A percentile compares a stretch with the other conserved stretches of the same genome.
phyloP scores from a whole-genome alignment of 768 basidiomycete species.

The Podaxis sp. region DNA sequence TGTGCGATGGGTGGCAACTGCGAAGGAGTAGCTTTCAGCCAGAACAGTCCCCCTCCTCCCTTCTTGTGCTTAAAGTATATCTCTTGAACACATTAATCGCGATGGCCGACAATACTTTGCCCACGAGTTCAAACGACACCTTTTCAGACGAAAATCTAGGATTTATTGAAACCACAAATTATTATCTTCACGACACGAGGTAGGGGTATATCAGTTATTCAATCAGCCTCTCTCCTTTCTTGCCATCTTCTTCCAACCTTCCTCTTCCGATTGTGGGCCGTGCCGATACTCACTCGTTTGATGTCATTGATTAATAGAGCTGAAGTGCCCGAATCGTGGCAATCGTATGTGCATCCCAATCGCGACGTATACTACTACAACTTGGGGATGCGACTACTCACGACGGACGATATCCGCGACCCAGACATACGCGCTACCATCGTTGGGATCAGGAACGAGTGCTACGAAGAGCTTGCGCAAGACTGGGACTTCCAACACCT shows the following conservation, averaged over 20 bases:
- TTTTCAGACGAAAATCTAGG: conserved; percentile 7
- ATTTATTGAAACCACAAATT: conserved; percentile 15
- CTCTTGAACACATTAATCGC: neutral
- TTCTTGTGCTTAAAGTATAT: neutral
- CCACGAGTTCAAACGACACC: neutral
- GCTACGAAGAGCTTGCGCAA: conserved; percentile 28
- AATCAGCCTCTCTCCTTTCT: conserved; percentile 8
- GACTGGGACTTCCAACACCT: conserved; percentile 25
- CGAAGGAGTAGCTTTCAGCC: neutral
- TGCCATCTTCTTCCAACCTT: conserved; percentile 1
- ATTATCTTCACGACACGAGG: conserved; percentile 14
- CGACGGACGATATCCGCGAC: conserved; percentile 35
- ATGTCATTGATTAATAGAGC: conserved; percentile 14
- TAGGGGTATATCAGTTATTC: conserved; percentile 12
- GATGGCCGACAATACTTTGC: neutral
- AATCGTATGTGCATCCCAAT: conserved; percentile 35
- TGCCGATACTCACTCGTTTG: conserved; percentile 8
- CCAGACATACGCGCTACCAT: conserved; percentile 27
- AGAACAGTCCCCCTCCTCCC: neutral
- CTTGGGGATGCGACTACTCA: conserved; percentile 28
- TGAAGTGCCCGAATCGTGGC: conserved; percentile 26
- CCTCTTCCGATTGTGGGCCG: neutral
- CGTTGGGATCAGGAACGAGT: conserved; percentile 31
- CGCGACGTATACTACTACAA: conserved; percentile 42
- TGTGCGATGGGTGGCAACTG: neutral